Evolutionary conservation across 164 flowering plant genomes (phyloP).

Genomic region (Umbellularia californica): DNA sequence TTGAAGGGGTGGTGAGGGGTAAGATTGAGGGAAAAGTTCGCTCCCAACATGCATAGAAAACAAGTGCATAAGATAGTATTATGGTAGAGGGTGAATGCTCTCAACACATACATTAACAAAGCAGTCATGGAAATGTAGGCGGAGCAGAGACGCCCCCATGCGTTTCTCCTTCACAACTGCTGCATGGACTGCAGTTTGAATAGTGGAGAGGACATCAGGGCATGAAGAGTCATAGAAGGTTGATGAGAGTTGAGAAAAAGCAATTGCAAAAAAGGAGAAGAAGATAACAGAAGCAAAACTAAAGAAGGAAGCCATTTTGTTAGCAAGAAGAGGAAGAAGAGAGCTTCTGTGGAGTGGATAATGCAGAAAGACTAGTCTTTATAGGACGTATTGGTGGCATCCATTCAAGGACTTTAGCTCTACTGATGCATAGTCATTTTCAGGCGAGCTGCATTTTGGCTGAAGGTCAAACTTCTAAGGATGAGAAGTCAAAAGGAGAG

Average conservation of each 20-base stretch:
- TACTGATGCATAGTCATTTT: neutral
- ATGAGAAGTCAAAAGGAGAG: neutral
- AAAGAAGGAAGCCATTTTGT: slow-evolving; percentile 3
- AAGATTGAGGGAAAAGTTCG: too few species aligned
- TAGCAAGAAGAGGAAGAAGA: neutral
- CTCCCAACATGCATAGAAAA: neutral
- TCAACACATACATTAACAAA: slow-evolving; percentile 19
- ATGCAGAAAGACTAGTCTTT: neutral
- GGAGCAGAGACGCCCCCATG: slow-evolving; percentile 19
- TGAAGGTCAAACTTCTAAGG: neutral
- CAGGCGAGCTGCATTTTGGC: neutral
- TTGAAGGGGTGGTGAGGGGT: too few species aligned
- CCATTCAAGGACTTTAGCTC: neutral
- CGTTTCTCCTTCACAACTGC: slow-evolving; percentile 14
- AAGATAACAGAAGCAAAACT: neutral
- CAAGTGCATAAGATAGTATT: neutral
- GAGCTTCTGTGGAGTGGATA: slow-evolving; percentile 1
- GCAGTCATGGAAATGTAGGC: slow-evolving; percentile 22
- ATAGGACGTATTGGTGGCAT: neutral
- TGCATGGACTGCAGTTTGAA: slow-evolving; percentile 8
- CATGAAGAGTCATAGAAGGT: slow-evolving; percentile 14
- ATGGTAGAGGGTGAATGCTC: neutral
- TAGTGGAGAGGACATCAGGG: slow-evolving; percentile 15
- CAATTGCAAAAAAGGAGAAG: neutral
- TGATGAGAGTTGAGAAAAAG: slow-evolving; percentile 7